Evolutionary conservation across 1,284 basidiomycete genomes (phyloP).

Genomic region (Austropuccinia psidii): DNA sequence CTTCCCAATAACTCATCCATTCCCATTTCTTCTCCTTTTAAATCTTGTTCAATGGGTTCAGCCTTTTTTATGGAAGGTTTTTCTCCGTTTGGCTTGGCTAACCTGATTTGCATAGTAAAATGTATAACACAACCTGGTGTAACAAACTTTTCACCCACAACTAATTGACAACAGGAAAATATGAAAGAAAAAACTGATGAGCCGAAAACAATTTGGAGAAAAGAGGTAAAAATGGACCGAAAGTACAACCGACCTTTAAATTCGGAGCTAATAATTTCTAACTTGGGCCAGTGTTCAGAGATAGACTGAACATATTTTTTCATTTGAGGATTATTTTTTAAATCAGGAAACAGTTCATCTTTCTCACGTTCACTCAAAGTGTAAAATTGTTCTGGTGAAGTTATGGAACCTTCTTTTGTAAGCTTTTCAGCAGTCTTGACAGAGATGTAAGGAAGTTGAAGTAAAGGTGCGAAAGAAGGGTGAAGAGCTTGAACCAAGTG

Average conservation of each 20-base stretch:
- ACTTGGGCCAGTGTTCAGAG: conserved; percentile 64
- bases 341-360: conserved; percentile 51
- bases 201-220: neutral
- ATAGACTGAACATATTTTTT: conserved; percentile 51
- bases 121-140: conserved; percentile 84
- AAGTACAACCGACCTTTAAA: conserved; percentile 66
- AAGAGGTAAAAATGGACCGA: conserved; percentile 22
- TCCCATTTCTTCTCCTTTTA: conserved; percentile 55
- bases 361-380: conserved; percentile 51
- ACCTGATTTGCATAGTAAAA: conserved; percentile 71
- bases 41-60: conserved; percentile 47
- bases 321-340: conserved; percentile 33
- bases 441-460: conserved; percentile 68
- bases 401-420: conserved; percentile 49
- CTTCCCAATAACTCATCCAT: conserved; percentile 63
- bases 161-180: conserved; percentile 50
- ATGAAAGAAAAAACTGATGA: conserved; percentile 7
- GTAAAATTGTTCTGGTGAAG: conserved; percentile 27
- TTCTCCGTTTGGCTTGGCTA: conserved; percentile 51
- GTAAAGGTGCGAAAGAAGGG: conserved; percentile 53
- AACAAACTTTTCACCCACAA: conserved; percentile 80
- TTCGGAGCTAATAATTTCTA: conserved; percentile 72
- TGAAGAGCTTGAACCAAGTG: conserved; percentile 77
- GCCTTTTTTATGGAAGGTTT: neutral
- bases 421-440: conserved; percentile 52